A percentile compares a stretch with the other conserved stretches of the same genome.
Conservation (phyloP, 2,329 filamentous ascomycete species). For the Ceratocystis papillata region DNA sequence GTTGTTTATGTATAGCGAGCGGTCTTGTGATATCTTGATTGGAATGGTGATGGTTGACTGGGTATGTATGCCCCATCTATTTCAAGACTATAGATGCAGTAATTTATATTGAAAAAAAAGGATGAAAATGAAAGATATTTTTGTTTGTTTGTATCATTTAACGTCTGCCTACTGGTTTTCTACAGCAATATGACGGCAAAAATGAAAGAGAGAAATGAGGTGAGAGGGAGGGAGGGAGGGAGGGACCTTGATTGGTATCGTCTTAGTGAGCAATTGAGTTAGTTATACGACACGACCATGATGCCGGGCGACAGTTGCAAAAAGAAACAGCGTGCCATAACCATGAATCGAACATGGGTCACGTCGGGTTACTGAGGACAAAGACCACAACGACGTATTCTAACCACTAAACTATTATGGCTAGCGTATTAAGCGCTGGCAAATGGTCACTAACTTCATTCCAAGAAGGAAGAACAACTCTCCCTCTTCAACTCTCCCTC, state of each 20-base stretch:
- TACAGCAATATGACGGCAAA: not conserved
- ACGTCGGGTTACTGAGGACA: constrained; percentile 18
- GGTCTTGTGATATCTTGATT: constrained; percentile 8
- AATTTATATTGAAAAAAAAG: constrained; percentile 12
- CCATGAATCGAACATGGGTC: constrained; percentile 24
- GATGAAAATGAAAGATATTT: not conserved
- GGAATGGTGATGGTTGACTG: not conserved
- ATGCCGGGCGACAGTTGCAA: too few relatives aligned
- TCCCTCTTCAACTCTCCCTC: too few relatives aligned
- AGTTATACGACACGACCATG: too few relatives aligned
- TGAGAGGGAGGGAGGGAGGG: too few relatives aligned
- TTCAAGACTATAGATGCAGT: constrained; percentile 7
- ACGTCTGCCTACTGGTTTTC: too few relatives aligned
- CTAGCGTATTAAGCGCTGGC: not conserved
- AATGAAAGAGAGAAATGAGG: not conserved
- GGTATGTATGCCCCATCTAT: constrained; percentile 20
- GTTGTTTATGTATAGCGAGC: constrained; percentile 5
- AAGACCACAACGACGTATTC: constrained; percentile 22
- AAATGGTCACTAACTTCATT: not conserved
- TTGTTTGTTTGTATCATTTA: not conserved
- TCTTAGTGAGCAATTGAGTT: too few relatives aligned
- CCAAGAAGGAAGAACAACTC: not conserved
- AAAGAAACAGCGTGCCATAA: constrained; percentile 20
- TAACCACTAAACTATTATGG: constrained; percentile 24
- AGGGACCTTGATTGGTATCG: too few relatives aligned